phyloP scores from a whole-genome alignment of 1,139 yeast genomes.

The Sugiyamaella japonica region DNA sequence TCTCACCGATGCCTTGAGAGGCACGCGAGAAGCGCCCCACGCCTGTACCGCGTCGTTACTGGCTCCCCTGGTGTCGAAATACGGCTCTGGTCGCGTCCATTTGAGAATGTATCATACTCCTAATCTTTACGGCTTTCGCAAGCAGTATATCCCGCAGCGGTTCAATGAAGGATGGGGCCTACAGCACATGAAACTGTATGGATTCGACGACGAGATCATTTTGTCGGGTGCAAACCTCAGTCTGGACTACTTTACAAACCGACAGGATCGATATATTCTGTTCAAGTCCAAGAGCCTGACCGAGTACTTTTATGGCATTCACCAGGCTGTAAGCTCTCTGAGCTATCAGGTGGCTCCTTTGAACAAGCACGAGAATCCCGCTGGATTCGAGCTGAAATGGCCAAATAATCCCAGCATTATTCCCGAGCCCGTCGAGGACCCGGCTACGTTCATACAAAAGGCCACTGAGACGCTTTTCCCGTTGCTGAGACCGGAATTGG shows the following conservation, averaged over 20 bases:
- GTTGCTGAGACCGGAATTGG: conserved; percentile 42
- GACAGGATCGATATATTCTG: conserved; percentile 89
- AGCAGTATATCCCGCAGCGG: conserved; percentile 70
- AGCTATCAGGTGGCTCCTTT: conserved; percentile 61
- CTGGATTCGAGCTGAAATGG: conserved; percentile 66
- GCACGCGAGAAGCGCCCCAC: conserved; percentile 88
- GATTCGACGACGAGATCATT: conserved; percentile 86
- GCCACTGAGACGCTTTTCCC: conserved; percentile 60
- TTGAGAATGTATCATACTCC: conserved; percentile 91
- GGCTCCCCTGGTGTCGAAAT: conserved; percentile 63
- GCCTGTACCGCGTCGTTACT: conserved; percentile 75
- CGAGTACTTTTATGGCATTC: conserved; percentile 71
- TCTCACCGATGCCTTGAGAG: conserved; percentile 83
- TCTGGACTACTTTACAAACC: conserved; percentile 86
- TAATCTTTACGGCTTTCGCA: conserved; percentile 66
- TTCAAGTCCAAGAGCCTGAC: conserved; percentile 60
- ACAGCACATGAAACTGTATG: conserved; percentile 97
- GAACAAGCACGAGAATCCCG: conserved; percentile 17
- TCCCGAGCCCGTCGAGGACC: conserved; percentile 67
- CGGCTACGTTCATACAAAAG: conserved; percentile 56
- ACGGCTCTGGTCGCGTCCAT: conserved; percentile 70
- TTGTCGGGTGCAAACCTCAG: conserved; percentile 92
- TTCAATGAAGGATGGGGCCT: conserved; percentile 89
- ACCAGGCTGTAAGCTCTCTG: conserved; percentile 61
- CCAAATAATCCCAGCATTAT: conserved; percentile 63